Evolutionary conservation across 257 asterid genomes (phyloP).

Genomic region (Hygrophila difformis): DNA sequence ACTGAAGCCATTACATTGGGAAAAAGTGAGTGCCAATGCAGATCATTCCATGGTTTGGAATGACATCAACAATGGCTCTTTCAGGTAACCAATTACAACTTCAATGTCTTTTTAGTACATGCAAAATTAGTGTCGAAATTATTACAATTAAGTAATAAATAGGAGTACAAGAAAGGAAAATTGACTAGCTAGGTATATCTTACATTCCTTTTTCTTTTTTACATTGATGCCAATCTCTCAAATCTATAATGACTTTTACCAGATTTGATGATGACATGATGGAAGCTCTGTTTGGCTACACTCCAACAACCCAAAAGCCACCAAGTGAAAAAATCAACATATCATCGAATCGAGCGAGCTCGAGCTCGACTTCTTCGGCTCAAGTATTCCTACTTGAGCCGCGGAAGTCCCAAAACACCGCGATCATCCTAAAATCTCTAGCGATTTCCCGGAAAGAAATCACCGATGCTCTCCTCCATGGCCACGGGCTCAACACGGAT

Average conservation of each 20-base stretch:
- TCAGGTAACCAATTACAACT: conserved; percentile 39
- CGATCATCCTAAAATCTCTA: conserved; percentile 65
- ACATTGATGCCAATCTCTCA: too few relatives aligned
- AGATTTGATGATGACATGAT: conserved; percentile 76
- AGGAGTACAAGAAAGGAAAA: too few relatives aligned
- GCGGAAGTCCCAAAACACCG: conserved; percentile 68
- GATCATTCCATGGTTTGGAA: conserved; percentile 94
- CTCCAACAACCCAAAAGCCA: conserved; percentile 28
- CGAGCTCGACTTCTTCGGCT: conserved; percentile 29
- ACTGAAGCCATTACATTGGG: conserved; percentile 85
- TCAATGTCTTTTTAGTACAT: too few relatives aligned
- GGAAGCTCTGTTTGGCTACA: conserved; percentile 67
- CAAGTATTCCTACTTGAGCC: conserved; percentile 65
- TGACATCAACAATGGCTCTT: conserved; percentile 71
- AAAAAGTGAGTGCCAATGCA: conserved; percentile 59
- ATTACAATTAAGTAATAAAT: too few relatives aligned
- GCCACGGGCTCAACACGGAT: conserved; percentile 53
- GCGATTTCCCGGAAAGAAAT: conserved; percentile 53
- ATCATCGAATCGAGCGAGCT: conserved; percentile 18
- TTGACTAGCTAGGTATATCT: too few relatives aligned
- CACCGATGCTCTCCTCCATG: conserved; percentile 51
- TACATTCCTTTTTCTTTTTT: too few relatives aligned
- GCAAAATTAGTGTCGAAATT: too few relatives aligned
- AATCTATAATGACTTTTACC: conserved; percentile 11
- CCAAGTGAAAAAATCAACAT: conserved; percentile 18